These are phyloP conservation scores for Scheffersomyces lignicola DNA, from an alignment of 1,139 yeast species.

Conservation along the genomic window DNA sequence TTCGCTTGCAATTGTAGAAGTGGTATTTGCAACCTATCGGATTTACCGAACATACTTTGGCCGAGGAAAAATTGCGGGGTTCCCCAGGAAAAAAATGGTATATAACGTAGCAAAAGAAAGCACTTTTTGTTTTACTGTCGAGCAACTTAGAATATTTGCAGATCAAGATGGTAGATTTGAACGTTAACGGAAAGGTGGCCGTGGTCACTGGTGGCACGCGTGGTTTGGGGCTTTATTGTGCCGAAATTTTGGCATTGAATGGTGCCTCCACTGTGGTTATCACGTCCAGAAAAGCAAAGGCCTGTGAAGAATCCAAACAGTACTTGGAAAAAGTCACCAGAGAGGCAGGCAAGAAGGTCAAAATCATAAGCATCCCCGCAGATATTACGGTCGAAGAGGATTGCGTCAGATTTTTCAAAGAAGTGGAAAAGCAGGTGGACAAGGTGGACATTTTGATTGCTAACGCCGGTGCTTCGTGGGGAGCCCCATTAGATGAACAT, in stretches of 20 bases:
- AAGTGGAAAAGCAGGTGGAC: conserved; percentile 40
- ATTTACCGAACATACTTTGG: background rate
- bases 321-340: conserved; percentile 49
- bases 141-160: conserved; percentile 1
- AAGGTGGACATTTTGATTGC: conserved; percentile 67
- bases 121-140: too few relatives aligned
- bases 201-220: conserved; percentile 80
- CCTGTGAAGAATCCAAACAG: conserved; percentile 60
- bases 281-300: conserved; percentile 64
- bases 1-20: conserved; percentile 1
- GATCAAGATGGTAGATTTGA: conserved; percentile 41
- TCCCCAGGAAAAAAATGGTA: background rate
- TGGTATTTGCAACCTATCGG: conserved; percentile 1
- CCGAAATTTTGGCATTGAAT: conserved; percentile 61
- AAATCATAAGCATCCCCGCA: conserved; percentile 57
- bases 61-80: conserved; percentile 3
- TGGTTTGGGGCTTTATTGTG: conserved; percentile 71
- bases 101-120: too few relatives aligned
- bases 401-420: conserved; percentile 44
- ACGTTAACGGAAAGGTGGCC: conserved; percentile 65
- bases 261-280: conserved; percentile 67
- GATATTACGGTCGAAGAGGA: conserved; percentile 59
- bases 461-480: conserved; percentile 85
- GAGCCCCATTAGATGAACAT: conserved; percentile 62
- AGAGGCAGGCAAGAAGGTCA: conserved; percentile 40